A percentile compares a stretch with the other conserved stretches of the same genome.
Evolutionary conservation across 176 grass and related monocot species (phyloP).

Genomic region (Eleusine indica): DNA sequence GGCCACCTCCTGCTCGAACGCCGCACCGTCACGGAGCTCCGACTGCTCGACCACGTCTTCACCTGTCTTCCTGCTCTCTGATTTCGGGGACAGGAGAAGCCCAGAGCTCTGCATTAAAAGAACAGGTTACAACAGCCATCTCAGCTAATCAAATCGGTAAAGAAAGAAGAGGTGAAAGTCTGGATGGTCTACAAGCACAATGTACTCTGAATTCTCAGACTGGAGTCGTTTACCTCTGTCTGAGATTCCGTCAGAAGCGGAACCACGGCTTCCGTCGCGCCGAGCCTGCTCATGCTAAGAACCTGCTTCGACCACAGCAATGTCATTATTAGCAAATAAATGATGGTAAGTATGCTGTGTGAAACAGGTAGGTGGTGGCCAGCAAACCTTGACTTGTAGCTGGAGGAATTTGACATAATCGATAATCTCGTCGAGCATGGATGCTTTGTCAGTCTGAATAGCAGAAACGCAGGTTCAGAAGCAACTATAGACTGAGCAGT

Average conservation of each 20-base stretch:
- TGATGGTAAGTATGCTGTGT: neutral
- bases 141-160: neutral
- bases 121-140: neutral
- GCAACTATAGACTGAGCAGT: neutral
- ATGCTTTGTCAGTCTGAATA: constrained; percentile 73
- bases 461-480: constrained; percentile 20
- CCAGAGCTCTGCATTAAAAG: constrained; percentile 29
- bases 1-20: constrained; percentile 62
- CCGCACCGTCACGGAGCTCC: constrained; percentile 32
- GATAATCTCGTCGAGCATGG: constrained; percentile 87
- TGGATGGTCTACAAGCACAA: neutral
- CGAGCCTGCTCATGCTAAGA: constrained; percentile 85
- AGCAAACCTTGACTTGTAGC: constrained; percentile 69
- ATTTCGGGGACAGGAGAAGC: constrained; percentile 25
- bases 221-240: constrained; percentile 44
- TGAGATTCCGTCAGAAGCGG: constrained; percentile 66
- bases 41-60: neutral
- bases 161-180: too few species aligned
- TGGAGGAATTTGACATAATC: constrained; percentile 90
- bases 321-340: constrained; percentile 1
- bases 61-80: constrained; percentile 15
- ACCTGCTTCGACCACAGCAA: constrained; percentile 45
- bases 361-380: neutral
- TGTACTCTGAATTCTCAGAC: neutral
- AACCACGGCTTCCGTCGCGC: constrained; percentile 65